phyloP scores from a whole-genome alignment of 179 eudicot species.

The Vitellaria paradoxa region DNA sequence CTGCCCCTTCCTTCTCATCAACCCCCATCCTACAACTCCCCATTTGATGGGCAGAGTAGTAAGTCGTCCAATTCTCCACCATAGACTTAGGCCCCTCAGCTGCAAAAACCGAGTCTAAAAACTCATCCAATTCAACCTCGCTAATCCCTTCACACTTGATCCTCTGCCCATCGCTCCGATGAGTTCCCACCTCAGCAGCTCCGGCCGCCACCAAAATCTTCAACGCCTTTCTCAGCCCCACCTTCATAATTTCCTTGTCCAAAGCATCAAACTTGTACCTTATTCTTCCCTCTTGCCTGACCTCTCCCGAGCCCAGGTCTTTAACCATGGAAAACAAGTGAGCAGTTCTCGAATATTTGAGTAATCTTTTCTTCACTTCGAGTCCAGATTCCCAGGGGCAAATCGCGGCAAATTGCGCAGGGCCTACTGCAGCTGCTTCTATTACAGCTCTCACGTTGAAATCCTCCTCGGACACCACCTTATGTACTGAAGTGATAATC shows the following conservation, averaged over 20 bases:
- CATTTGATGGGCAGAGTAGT: conserved; percentile 75
- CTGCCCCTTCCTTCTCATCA: too few relatives aligned
- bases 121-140: too few relatives aligned
- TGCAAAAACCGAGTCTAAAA: conserved; percentile 47
- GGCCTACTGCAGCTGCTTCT: conserved; percentile 60
- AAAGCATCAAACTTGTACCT: conserved; percentile 19
- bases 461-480: conserved; percentile 26
- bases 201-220: conserved; percentile 70
- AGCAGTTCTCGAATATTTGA: conserved; percentile 58
- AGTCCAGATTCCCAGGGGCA: conserved; percentile 63
- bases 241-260: conserved; percentile 52
- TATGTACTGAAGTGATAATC: conserved; percentile 61
- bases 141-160: conserved; percentile 46
- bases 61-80: conserved; percentile 43
- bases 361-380: conserved; percentile 43
- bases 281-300: conserved; percentile 32
- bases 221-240: conserved; percentile 46
- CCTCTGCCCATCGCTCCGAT: conserved; percentile 61
- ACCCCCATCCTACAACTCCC: conserved; percentile 77
- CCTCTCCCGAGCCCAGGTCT: conserved; percentile 44
- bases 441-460: conserved; percentile 46
- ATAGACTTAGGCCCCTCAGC: conserved; percentile 37
- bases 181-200: conserved; percentile 79
- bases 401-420: conserved; percentile 59
- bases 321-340: conserved; percentile 55